Evolutionary conservation across 2,329 filamentous ascomycete species (phyloP).

Genomic region (Exophiala dermatitidis): DNA sequence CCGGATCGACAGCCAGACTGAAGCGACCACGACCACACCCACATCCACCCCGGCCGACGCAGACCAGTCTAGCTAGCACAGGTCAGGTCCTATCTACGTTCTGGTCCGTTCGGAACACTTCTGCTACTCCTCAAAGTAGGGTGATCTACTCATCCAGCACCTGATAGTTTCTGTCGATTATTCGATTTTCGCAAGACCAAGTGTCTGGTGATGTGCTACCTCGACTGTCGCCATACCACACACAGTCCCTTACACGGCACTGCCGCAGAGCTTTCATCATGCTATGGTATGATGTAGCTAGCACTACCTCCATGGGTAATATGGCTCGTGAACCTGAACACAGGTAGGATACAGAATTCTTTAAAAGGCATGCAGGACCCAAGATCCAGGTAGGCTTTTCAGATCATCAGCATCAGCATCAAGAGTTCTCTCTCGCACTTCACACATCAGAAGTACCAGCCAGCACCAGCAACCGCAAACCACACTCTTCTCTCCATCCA

Average conservation of each 20-base stretch:
- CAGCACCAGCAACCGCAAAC: conserved; percentile 1
- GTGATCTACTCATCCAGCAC: conserved; percentile 16
- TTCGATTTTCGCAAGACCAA: background rate
- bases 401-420: background rate
- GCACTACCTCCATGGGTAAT: background rate
- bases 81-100: background rate
- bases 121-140: background rate
- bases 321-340: background rate
- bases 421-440: background rate
- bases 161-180: background rate
- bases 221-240: background rate
- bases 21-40: background rate
- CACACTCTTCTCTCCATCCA: background rate
- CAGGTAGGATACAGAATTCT: background rate
- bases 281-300: too few species aligned
- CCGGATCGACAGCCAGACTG: too few species aligned
- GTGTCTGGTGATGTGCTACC: background rate
- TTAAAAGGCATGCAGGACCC: background rate
- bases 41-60: background rate
- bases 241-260: background rate
- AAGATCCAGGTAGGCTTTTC: background rate
- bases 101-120: background rate
- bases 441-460: background rate
- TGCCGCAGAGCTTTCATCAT: too few species aligned
- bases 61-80: too few species aligned